Conservation (phyloP, 257 asterid genomes). For the Plantago ovata region DNA sequence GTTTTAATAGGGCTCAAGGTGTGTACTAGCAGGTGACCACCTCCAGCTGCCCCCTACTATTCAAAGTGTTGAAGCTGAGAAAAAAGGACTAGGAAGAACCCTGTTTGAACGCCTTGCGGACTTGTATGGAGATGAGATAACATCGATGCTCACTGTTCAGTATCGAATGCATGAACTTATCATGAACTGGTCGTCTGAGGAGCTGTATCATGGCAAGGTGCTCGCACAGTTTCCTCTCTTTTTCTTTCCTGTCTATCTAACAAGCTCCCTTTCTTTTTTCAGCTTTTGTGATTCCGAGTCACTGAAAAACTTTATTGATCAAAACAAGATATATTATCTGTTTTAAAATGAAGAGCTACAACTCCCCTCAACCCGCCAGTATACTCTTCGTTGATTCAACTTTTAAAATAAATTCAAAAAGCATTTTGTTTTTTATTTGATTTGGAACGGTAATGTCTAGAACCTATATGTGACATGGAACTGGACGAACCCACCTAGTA, state of each 20-base stretch:
- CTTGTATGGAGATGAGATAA: slow-evolving; percentile 71
- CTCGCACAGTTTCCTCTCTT: slow-evolving; percentile 22
- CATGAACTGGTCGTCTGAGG: slow-evolving; percentile 94
- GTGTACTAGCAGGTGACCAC: slow-evolving; percentile 91
- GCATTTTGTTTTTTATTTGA: too few relatives aligned
- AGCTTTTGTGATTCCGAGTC: neutral
- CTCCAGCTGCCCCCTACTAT: slow-evolving; percentile 99
- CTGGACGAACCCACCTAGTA: too few relatives aligned
- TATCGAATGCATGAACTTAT: slow-evolving; percentile 94
- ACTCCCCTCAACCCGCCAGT: neutral
- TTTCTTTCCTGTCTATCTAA: neutral
- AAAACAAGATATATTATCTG: slow-evolving; percentile 5
- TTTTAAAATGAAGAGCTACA: neutral
- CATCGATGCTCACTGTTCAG: slow-evolving; percentile 95
- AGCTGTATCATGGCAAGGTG: slow-evolving; percentile 88
- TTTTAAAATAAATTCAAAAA: too few relatives aligned
- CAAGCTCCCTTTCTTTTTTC: neutral
- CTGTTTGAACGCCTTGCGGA: slow-evolving; percentile 93
- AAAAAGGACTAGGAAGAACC: slow-evolving; percentile 88
- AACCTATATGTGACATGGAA: too few relatives aligned
- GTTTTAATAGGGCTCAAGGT: slow-evolving; percentile 68
- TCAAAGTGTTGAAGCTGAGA: slow-evolving; percentile 96
- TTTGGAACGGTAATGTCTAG: too few relatives aligned
- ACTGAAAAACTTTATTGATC: slow-evolving; percentile 9
- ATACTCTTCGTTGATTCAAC: too few relatives aligned